These are phyloP conservation scores for Chrysochromulina parva DNA, from an alignment of 78 protist species.

Conservation along the genomic window DNA sequence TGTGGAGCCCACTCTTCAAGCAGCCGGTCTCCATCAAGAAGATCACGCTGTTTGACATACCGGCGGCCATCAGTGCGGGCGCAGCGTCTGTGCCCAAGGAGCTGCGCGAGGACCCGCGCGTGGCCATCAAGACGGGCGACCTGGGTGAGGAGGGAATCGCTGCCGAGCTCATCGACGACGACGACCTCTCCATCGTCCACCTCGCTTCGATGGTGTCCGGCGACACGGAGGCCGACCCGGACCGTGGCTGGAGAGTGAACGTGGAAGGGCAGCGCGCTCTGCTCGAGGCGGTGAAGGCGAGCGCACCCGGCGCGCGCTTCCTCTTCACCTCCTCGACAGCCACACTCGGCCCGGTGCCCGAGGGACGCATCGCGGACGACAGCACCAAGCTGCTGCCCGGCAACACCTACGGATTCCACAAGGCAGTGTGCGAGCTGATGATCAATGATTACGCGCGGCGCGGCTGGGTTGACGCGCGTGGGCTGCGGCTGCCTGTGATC, in stretches of 20 bases:
- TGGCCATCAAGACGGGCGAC: background rate
- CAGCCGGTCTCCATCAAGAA: background rate
- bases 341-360: background rate
- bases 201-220: slow-evolving; percentile 9
- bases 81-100: background rate
- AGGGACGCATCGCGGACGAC: background rate
- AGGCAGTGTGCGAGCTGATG: slow-evolving; percentile 31
- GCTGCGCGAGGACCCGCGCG: background rate
- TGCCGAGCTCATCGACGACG: background rate
- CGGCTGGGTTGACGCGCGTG: background rate
- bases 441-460: background rate
- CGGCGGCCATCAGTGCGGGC: background rate
- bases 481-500: slow-evolving; percentile 8
- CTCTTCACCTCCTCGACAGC: slow-evolving; percentile 23
- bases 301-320: background rate
- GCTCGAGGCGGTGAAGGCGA: background rate
- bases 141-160: background rate
- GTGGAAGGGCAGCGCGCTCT: background rate
- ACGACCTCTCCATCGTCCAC: background rate
- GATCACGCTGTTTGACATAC: background rate
- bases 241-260: background rate
- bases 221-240: background rate
- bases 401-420: slow-evolving; percentile 7
- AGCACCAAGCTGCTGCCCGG: background rate
- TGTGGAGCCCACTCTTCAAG: background rate